Evolutionary conservation across 1,139 yeast species (phyloP).

Genomic region (Kodamaea sp.): DNA sequence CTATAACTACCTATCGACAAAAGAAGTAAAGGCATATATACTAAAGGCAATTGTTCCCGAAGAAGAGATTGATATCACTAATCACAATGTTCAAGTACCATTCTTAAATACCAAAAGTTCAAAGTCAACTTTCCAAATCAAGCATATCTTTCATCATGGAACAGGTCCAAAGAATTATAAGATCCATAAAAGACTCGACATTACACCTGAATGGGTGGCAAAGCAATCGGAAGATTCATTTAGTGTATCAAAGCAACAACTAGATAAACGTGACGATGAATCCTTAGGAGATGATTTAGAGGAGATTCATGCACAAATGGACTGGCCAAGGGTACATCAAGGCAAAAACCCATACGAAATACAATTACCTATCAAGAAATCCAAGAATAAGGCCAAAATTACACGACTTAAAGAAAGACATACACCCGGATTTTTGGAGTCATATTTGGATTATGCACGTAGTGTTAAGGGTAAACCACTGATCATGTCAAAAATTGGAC

Average conservation of each 20-base stretch:
- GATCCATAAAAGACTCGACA: slow-evolving; percentile 44
- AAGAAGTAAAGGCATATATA: neutral
- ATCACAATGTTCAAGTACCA: neutral
- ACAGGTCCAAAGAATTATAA: slow-evolving; percentile 33
- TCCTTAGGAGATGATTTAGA: slow-evolving; percentile 20
- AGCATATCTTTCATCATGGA: slow-evolving; percentile 54
- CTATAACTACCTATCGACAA: too few relatives aligned
- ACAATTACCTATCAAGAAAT: slow-evolving; percentile 24
- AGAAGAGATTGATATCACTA: neutral
- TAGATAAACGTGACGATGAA: slow-evolving; percentile 7
- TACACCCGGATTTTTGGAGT: slow-evolving; percentile 61
- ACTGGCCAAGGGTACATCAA: slow-evolving; percentile 38
- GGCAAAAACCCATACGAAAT: slow-evolving; percentile 45
- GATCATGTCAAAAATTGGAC: slow-evolving; percentile 35
- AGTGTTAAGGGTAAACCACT: slow-evolving; percentile 41
- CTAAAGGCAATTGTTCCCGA: neutral
- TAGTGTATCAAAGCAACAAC: slow-evolving; percentile 5
- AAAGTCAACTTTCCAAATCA: slow-evolving; percentile 25
- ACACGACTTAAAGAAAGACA: slow-evolving; percentile 54
- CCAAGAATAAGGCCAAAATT: slow-evolving; percentile 22
- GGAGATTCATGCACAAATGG: slow-evolving; percentile 24
- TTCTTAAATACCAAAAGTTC: neutral
- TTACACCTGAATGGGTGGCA: slow-evolving; percentile 36
- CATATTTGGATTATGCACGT: slow-evolving; percentile 59
- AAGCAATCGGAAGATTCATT: slow-evolving; percentile 13